Base-by-base conservation (phyloP, 306 rosid species). In the Argentina anserina region DNA sequence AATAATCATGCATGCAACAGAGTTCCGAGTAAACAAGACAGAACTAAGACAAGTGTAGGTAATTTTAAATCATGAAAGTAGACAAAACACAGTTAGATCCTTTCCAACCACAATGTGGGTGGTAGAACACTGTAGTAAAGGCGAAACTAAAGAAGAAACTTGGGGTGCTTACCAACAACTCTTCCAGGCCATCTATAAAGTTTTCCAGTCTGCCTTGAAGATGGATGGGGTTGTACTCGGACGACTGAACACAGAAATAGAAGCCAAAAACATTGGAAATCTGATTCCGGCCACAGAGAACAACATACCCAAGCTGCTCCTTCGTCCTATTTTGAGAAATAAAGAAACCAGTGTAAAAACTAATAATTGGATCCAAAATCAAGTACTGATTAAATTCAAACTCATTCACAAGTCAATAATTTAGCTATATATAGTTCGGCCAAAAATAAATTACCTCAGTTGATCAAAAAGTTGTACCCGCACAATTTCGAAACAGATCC, bases 301-400 rank as follows among this genome's bases (percentile, higher is more conserved):
- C 98, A 61, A 80, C 83, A 89, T 93, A 93, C 77, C 98, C 98
- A 82, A 93, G 98, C 86, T 93, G 98, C 90, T 93, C 98, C 85
- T 90, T 93, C 67, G 98, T 93, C 86, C 97, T 93, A 80, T 69
- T 77, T 79, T 42, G 53, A 86, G 37, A 62, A 47, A 78, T 33
- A 70, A 26, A 70, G 14, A 40, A 63, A 46, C 39, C 84, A 56
- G 42, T 75, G 75, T 28, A 72, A 74, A 31, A 33, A 59, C 49
- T 37, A 46, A n/a, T 70, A 46, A 29, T 13, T 53, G 25, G 58
- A 11, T 49, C 71, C 59, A 25, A 64, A 71, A 40, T 50, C 31
- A 72, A 9, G 28, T 41, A 42, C 43, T 58, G 14, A 21, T 41
- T 33, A 69, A 43, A 47, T 47, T 34, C 40, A 33, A n/a, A 33